Evolutionary conservation across 352 stramenopile species (phyloP).

Genomic region (Pythium aristosporum): DNA sequence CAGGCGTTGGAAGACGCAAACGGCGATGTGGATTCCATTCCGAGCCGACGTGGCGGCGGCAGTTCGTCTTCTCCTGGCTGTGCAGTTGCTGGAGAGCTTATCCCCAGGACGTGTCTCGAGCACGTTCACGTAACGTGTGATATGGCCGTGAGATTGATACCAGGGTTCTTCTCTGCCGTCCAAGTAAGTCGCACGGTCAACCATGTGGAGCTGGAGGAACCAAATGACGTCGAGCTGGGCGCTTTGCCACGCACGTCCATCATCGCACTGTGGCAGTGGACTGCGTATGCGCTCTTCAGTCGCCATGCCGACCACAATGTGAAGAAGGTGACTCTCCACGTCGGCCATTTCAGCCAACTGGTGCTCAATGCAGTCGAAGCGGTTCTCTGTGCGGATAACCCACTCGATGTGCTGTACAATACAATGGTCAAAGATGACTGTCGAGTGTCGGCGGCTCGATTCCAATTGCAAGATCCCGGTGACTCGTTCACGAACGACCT

Average conservation of each 20-base stretch:
- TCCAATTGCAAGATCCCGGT: neutral
- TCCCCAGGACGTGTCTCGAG: neutral
- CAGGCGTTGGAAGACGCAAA: too few species aligned
- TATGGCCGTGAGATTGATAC: neutral
- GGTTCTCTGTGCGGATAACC: neutral
- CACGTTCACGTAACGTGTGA: neutral
- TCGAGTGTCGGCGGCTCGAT: neutral
- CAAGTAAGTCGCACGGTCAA: neutral
- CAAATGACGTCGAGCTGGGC: neutral
- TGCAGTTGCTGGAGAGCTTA: neutral
- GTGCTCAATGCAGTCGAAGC: neutral
- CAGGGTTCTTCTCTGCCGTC: neutral
- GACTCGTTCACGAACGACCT: neutral
- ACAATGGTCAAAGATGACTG: neutral
- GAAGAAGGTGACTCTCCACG: neutral
- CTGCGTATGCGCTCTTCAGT: slow-evolving; percentile 1
- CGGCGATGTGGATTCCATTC: too few species aligned
- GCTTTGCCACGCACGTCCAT: neutral
- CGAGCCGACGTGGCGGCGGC: too few species aligned
- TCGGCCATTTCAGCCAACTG: neutral
- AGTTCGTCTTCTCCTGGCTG: too few species aligned
- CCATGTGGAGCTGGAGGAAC: neutral
- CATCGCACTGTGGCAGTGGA: neutral
- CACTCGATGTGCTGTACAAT: neutral
- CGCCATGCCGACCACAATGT: neutral